Conservation (phyloP, 495 filamentous ascomycete genomes). For the Glonium stellatum region DNA sequence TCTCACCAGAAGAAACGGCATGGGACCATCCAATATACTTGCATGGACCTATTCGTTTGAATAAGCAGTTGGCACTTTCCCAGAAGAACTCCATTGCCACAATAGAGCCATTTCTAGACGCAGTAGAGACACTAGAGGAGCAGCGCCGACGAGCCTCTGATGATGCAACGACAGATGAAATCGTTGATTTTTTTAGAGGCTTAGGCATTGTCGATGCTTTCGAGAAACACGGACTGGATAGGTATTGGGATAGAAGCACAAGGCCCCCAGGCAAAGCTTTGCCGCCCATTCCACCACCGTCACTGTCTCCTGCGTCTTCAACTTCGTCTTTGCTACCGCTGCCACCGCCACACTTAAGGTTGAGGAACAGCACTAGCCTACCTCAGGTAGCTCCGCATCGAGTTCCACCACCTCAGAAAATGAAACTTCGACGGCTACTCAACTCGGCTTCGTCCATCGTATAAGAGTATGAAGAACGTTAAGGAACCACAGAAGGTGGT, state of each 20-base stretch:
- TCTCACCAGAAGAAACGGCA: background rate
- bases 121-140: constrained; percentile 1
- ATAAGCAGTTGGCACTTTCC: background rate
- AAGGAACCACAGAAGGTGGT: no score
- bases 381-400: background rate
- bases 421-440: constrained; percentile 9
- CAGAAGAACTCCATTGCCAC: constrained; percentile 10
- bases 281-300: background rate
- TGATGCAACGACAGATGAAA: constrained; percentile 9
- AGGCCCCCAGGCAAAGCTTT: background rate
- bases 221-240: constrained; percentile 14
- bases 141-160: constrained; percentile 8
- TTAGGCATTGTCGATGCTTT: constrained; percentile 4
- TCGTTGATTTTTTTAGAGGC: constrained; percentile 9
- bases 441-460: constrained; percentile 7
- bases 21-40: constrained; percentile 8
- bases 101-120: constrained; percentile 7
- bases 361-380: background rate
- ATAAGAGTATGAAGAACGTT: background rate
- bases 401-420: background rate
- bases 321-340: background rate
- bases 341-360: background rate
- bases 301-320: background rate
- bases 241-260: constrained; percentile 12
- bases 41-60: constrained; percentile 16